Percentiles rank a stretch among this genome's conserved stretches.
These are phyloP conservation scores for Tolypocladium nubicola DNA, from an alignment of 2,329 filamentous ascomycete species.

Conservation along the genomic window DNA sequence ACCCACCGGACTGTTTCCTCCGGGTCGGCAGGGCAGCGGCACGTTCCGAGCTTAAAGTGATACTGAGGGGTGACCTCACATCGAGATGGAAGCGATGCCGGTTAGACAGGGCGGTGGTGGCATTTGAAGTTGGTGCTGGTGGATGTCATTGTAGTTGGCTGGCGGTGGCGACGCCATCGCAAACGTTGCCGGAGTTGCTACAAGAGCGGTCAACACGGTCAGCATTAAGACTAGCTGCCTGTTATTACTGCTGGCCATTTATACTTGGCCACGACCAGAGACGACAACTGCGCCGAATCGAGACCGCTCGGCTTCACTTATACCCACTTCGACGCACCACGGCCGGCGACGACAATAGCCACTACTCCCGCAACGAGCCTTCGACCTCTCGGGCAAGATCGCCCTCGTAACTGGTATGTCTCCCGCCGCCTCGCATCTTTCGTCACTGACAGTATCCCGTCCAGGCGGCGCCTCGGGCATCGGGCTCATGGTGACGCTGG, in stretches of 20 bases:
- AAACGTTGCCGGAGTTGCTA: no score
- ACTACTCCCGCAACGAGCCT: conserved; percentile 9
- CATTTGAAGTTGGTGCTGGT: no score
- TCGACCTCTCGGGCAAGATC: conserved; percentile 30
- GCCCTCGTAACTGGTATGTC: conserved; percentile 32
- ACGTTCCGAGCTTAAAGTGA: not conserved
- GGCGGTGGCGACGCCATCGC: no score
- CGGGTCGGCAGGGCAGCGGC: not conserved
- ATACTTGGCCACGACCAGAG: not conserved
- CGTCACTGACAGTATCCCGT: not conserved
- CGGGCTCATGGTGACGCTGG: conserved; percentile 58
- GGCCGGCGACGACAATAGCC: not conserved
- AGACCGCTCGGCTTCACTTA: not conserved
- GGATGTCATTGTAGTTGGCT: not conserved
- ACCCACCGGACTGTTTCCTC: not conserved
- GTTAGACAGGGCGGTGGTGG: not conserved
- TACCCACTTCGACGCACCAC: not conserved
- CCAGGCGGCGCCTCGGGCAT: conserved; percentile 46
- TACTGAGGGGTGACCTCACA: not conserved
- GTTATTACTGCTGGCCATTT: no score
- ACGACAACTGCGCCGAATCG: not conserved
- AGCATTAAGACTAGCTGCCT: no score
- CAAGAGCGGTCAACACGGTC: no score
- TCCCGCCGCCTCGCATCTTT: not conserved
- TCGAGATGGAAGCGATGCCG: not conserved